These are phyloP conservation scores for Haplosporangium sp. DNA, from an alignment of 371 early-diverging fungal genomes.

Conservation along the genomic window DNA sequence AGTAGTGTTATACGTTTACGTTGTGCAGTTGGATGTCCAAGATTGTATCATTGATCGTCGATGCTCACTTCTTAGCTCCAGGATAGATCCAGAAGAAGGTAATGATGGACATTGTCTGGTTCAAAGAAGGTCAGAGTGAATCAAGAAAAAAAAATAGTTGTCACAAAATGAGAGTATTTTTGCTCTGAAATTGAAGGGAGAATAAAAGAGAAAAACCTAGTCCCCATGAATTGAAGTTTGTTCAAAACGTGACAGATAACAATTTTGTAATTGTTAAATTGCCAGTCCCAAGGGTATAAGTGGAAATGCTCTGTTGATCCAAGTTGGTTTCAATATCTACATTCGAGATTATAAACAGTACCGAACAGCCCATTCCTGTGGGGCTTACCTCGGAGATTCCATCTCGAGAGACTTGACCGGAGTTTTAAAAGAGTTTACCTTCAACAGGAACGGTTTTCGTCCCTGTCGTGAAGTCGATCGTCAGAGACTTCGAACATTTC, in stretches of 20 bases:
- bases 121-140: too few relatives aligned
- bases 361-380: conserved; percentile 5
- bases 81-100: too few relatives aligned
- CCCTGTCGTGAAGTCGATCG: conserved; percentile 24
- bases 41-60: too few relatives aligned
- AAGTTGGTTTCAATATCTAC: not conserved
- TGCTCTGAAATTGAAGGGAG: not conserved
- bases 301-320: not conserved
- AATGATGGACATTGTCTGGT: too few relatives aligned
- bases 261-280: not conserved
- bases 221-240: not conserved
- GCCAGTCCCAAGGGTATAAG: conserved; percentile 8
- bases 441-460: conserved; percentile 39
- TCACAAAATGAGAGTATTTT: not conserved
- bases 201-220: not conserved
- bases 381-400: conserved; percentile 32
- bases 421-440: conserved; percentile 40
- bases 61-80: too few relatives aligned
- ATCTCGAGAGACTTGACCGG: conserved; percentile 32
- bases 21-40: too few relatives aligned
- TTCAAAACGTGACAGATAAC: not conserved
- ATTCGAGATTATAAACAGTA: conserved; percentile 16
- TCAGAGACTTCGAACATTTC: conserved; percentile 40
- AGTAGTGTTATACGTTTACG: too few relatives aligned
- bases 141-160: not conserved